Conservation (phyloP, 2,329 filamentous ascomycete species). For the Epichloe scottii region DNA sequence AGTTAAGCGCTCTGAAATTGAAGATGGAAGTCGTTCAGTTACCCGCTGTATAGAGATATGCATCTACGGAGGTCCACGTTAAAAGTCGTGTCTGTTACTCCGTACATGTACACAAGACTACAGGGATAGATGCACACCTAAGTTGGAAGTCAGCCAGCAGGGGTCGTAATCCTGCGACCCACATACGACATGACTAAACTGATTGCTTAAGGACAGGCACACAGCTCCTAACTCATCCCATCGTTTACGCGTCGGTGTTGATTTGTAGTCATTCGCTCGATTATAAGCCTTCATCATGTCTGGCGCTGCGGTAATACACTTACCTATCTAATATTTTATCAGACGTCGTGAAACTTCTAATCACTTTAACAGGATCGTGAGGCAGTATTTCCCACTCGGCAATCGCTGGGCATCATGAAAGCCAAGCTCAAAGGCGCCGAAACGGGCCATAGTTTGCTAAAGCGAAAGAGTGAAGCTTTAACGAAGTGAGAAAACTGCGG, state of each 20-base stretch:
- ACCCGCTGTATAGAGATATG: neutral
- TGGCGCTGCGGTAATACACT: slow-evolving; percentile 16
- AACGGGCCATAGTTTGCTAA: slow-evolving; percentile 85
- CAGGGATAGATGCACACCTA: too few species aligned
- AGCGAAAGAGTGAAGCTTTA: slow-evolving; percentile 94
- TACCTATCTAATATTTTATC: neutral
- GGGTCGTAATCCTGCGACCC: neutral
- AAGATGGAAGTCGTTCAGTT: neutral
- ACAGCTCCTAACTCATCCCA: neutral
- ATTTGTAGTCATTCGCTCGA: neutral
- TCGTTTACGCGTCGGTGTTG: neutral
- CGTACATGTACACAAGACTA: too few species aligned
- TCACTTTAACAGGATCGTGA: slow-evolving; percentile 62
- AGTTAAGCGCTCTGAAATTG: neutral
- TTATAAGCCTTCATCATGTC: slow-evolving; percentile 16
- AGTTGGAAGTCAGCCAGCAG: too few species aligned
- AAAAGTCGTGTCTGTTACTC: too few species aligned
- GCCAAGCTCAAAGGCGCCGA: slow-evolving; percentile 90
- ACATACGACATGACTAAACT: neutral
- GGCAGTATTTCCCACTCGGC: slow-evolving; percentile 92
- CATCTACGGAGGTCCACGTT: neutral
- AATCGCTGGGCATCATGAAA: slow-evolving; percentile 96
- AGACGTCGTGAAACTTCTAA: neutral
- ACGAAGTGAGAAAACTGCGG: slow-evolving; percentile 59
- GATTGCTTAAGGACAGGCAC: neutral